phyloP scores from a whole-genome alignment of 225 moss, liverwort and hornwort genomes.

The Asterella californica region DNA sequence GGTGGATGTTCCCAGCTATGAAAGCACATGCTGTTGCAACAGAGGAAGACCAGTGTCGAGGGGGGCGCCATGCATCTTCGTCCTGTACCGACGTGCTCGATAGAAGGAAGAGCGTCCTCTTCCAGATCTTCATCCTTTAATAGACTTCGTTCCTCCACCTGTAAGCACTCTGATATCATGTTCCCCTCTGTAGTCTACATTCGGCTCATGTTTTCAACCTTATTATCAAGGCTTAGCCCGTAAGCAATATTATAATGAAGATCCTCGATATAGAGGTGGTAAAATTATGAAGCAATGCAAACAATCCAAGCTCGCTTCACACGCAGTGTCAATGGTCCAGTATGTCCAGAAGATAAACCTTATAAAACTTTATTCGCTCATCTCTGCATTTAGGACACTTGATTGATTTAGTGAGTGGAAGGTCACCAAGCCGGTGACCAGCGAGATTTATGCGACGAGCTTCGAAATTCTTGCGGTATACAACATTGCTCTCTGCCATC shows the following conservation, averaged over 20 bases:
- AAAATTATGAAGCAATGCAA: background rate
- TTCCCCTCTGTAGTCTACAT: background rate
- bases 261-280: background rate
- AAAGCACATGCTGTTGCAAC: background rate
- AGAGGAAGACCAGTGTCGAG: background rate
- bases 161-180: background rate
- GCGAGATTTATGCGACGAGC: background rate
- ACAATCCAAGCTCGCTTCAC: background rate
- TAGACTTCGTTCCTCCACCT: background rate
- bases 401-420: background rate
- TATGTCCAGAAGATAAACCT: background rate
- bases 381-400: background rate
- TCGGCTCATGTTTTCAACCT: background rate
- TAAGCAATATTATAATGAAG: background rate
- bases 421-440: background rate
- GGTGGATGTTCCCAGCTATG: background rate
- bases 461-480: background rate
- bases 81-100: background rate
- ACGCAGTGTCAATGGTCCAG: background rate
- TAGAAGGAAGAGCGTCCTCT: background rate
- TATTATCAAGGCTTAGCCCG: background rate
- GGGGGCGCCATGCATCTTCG: background rate
- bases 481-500: background rate
- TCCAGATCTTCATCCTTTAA: too few species aligned
- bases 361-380: background rate